Conservation (phyloP, 345 rosid species). For the Corchorus olitorius region DNA sequence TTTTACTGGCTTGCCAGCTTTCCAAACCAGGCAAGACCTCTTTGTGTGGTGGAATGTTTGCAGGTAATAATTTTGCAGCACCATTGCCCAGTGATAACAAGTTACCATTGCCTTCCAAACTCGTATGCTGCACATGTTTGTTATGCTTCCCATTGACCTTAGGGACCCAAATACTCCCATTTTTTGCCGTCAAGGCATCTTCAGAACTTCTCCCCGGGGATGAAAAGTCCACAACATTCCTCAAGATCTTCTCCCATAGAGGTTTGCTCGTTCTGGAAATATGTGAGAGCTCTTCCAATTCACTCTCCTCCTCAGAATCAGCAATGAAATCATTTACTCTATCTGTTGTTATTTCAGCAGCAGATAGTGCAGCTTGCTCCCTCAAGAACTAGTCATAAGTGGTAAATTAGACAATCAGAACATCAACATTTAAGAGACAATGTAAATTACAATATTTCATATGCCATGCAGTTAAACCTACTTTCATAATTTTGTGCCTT, state of each 20-base stretch:
- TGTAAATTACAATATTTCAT: background rate
- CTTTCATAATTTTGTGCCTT: slow-evolving; percentile 94
- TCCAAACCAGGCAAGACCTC: slow-evolving; percentile 87
- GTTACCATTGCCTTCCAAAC: slow-evolving; percentile 44
- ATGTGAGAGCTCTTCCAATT: slow-evolving; percentile 56
- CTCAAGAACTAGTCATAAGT: slow-evolving; percentile 66
- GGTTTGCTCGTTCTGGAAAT: slow-evolving; percentile 48
- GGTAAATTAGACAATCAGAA: slow-evolving; percentile 18
- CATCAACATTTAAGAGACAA: background rate
- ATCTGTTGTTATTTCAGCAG: slow-evolving; percentile 79
- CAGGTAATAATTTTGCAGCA: slow-evolving; percentile 61
- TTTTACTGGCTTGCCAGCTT: slow-evolving; percentile 87
- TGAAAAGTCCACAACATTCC: slow-evolving; percentile 51
- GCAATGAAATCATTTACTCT: slow-evolving; percentile 65
- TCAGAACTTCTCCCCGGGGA: slow-evolving; percentile 36
- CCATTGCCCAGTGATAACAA: slow-evolving; percentile 61
- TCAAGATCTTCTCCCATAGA: slow-evolving; percentile 64
- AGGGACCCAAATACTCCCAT: slow-evolving; percentile 55
- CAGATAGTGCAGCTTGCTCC: slow-evolving; percentile 90
- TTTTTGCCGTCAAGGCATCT: slow-evolving; percentile 39
- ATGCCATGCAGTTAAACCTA: slow-evolving; percentile 29
- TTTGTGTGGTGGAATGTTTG: slow-evolving; percentile 63
- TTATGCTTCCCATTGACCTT: slow-evolving; percentile 89
- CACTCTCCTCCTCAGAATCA: slow-evolving; percentile 67
- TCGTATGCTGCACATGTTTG: slow-evolving; percentile 51